Evolutionary conservation across 108 stramenopile species (phyloP), one percentile per base, ranked within the genome.

Genomic region (Cylindrotheca fusiformis): DNA sequence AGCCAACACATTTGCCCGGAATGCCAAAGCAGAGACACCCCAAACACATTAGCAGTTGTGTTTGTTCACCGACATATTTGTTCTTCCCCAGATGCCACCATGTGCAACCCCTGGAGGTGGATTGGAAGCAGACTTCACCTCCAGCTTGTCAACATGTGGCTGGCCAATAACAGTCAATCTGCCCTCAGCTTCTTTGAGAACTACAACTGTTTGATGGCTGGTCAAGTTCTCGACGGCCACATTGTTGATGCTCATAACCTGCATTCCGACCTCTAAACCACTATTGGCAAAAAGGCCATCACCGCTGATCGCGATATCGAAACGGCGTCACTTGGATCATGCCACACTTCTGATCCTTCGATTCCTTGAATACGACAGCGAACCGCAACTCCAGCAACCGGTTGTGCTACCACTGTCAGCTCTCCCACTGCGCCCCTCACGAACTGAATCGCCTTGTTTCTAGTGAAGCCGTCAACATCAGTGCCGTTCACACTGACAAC

Each of bases 191-290:
- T 41, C 36, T 14, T 41, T 41, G 14, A 41, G 36, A 6, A 41
- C 6, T 41, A 14, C 36, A 41, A 41, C 14, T 41, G 36, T 14
- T 41, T 41, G 36, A 41, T 41, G 36, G 10, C 14, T 41, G 36
- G 6, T 14, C 36, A 41, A 10, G 36, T 41, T 14, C 10, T 41
- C 36, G 14, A 41, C 60, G 28, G 48, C 22, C 0, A 4, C 25
- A 12, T 61, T 44, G 27, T 61, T 61, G 47, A 61, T 49, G 18
- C 23, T 46, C 5, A 61, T 1, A 1, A 61, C 60, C 1, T 46
- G 22, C 28, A 46, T 36, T 27, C 60, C 60, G n/a, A 49, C 21
- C 27, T 49, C 21, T 21, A 61, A 44, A 1, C 18, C 28, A 17
- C 48, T 29, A 2, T 4, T 29, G 10, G 60, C 60, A 36, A 61